Conservation (phyloP, 75 land plant species). For the Adiantum capillusveneris region DNA sequence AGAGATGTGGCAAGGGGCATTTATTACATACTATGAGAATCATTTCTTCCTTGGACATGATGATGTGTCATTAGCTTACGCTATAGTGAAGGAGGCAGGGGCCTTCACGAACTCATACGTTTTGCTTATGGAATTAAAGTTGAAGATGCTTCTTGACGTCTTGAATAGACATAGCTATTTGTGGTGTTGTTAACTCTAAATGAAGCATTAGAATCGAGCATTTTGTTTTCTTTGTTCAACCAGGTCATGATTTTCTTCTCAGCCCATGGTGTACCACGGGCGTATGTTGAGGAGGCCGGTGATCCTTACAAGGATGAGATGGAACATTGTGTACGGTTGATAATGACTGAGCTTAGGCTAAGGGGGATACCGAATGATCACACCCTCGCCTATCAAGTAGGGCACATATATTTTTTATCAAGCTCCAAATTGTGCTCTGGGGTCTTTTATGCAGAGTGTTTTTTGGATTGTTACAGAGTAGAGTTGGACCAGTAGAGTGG, state of each 20-base stretch:
- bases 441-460: not conserved
- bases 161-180: no score
- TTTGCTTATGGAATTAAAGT: no score
- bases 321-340: slow-evolving; percentile 99
- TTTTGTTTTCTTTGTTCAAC: not conserved
- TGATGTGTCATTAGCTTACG: no score
- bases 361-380: slow-evolving; percentile 57
- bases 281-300: slow-evolving; percentile 99
- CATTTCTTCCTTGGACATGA: no score
- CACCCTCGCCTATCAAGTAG: slow-evolving; percentile 97
- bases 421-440: not conserved
- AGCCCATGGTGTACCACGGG: slow-evolving; percentile 99
- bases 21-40: no score
- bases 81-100: no score
- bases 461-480: slow-evolving; percentile 47
- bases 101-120: no score
- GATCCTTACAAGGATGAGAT: slow-evolving; percentile 99
- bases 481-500: slow-evolving; percentile 99
- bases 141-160: no score
- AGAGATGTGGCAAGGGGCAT: no score
- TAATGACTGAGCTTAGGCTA: slow-evolving; percentile 77
- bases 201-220: no score
- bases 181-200: no score
- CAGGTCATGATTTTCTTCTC: slow-evolving; percentile 98
- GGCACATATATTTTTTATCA: not conserved